Conservation (phyloP, 2,329 filamentous ascomycete species). For the Saccharata proteae region DNA sequence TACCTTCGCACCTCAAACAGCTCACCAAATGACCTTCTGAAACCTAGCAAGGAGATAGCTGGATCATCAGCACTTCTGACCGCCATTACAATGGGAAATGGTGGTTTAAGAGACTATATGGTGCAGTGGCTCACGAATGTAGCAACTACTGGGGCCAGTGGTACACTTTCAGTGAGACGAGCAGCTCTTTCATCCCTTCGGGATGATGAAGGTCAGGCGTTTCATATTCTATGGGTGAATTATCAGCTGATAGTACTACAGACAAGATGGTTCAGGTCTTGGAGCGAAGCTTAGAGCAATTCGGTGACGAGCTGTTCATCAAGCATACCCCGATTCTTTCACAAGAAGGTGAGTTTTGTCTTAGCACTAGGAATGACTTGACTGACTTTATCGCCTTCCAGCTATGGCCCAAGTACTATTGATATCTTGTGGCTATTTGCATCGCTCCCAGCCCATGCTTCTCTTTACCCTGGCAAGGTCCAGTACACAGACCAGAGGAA, state of each 20-base stretch:
- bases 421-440: conserved; percentile 63
- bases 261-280: conserved; percentile 30
- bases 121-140: conserved; percentile 13
- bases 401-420: conserved; percentile 71
- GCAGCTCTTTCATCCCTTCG: conserved; percentile 16
- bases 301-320: conserved; percentile 80
- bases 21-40: neutral
- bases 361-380: neutral
- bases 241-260: neutral
- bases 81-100: conserved; percentile 8
- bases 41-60: conserved; percentile 4
- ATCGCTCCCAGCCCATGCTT: conserved; percentile 52
- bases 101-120: conserved; percentile 12
- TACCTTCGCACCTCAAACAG: conserved; percentile 11
- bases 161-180: conserved; percentile 14
- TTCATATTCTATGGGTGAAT: neutral
- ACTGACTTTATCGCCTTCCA: conserved; percentile 28
- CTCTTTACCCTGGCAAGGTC: conserved; percentile 60
- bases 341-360: conserved; percentile 57
- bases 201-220: conserved; percentile 8
- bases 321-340: conserved; percentile 72
- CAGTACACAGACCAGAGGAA: conserved; percentile 58
- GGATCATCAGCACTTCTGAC: conserved; percentile 9
- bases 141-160: conserved; percentile 8
- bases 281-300: conserved; percentile 58